A percentile compares a stretch with the other conserved stretches of the same genome.
Evolutionary conservation across 1,139 yeast genomes (phyloP).

Genomic region (Kodamaea anthophila): DNA sequence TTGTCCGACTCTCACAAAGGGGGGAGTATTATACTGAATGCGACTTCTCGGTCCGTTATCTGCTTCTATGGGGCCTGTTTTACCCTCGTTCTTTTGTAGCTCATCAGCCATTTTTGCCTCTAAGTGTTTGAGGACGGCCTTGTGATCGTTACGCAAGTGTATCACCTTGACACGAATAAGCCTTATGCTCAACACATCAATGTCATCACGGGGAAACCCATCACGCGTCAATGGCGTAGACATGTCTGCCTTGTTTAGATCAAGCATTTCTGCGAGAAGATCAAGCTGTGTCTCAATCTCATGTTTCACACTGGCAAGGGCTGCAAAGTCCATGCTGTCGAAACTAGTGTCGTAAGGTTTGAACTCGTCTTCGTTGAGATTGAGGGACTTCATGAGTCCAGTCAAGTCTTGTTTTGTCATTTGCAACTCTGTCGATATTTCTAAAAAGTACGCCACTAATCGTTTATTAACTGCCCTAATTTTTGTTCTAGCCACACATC

Average conservation of each 20-base stretch:
- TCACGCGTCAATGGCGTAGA: constrained; percentile 59
- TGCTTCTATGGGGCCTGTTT: no score
- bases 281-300: constrained; percentile 30
- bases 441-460: no score
- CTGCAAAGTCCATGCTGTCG: constrained; percentile 17
- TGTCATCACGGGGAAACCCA: constrained; percentile 82
- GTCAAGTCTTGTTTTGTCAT: constrained; percentile 19
- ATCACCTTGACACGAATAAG: constrained; percentile 59
- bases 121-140: constrained; percentile 41
- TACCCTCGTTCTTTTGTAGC: no score
- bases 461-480: not conserved
- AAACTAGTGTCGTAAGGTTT: constrained; percentile 18
- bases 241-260: constrained; percentile 48
- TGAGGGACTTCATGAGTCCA: constrained; percentile 37
- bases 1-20: constrained; percentile 54
- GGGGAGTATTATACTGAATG: no score
- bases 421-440: no score
- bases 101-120: constrained; percentile 42
- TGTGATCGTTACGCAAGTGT: constrained; percentile 64
- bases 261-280: constrained; percentile 27
- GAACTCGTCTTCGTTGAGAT: constrained; percentile 25
- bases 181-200: constrained; percentile 69
- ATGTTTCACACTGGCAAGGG: constrained; percentile 24
- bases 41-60: constrained; percentile 2
- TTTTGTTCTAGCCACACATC: no score